Evolutionary conservation across 2,329 filamentous ascomycete genomes (phyloP).

Genomic region (Clarireedia paspali): DNA sequence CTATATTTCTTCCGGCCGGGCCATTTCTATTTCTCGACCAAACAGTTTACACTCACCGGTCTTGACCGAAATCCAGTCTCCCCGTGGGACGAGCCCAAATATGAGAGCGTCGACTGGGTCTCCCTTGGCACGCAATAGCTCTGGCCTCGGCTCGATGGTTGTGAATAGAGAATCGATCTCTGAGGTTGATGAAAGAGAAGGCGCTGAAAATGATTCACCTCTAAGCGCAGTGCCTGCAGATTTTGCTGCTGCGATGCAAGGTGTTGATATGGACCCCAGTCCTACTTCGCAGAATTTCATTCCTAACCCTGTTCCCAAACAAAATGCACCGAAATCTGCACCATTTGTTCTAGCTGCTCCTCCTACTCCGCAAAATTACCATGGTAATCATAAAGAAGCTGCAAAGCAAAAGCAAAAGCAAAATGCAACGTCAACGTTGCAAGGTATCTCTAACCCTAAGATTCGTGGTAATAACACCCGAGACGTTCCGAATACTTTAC

Average conservation of each 20-base stretch:
- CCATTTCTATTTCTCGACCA: conserved; percentile 16
- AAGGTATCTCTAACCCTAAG: not conserved
- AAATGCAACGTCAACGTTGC: not conserved
- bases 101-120: conserved; percentile 17
- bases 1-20: conserved; percentile 11
- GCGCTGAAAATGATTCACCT: conserved; percentile 9
- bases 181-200: conserved; percentile 24
- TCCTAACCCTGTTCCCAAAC: not conserved
- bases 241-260: conserved; percentile 22
- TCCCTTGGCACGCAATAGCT: conserved; percentile 20
- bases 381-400: conserved; percentile 1
- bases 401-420: not conserved
- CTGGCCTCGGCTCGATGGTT: conserved; percentile 16
- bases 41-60: conserved; percentile 20
- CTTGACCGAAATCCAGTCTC: conserved; percentile 13
- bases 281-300: conserved; percentile 10
- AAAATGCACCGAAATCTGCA: conserved; percentile 7
- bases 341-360: conserved; percentile 22
- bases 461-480: not conserved
- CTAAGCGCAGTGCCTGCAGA: conserved; percentile 20
- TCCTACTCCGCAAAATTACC: conserved; percentile 18
- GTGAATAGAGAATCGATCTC: conserved; percentile 23
- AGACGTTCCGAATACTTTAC: not conserved
- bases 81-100: conserved; percentile 22
- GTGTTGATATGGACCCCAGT: conserved; percentile 17